phyloP scores from a whole-genome alignment of 139 green algal genomes.

The Gonium pectorale region DNA sequence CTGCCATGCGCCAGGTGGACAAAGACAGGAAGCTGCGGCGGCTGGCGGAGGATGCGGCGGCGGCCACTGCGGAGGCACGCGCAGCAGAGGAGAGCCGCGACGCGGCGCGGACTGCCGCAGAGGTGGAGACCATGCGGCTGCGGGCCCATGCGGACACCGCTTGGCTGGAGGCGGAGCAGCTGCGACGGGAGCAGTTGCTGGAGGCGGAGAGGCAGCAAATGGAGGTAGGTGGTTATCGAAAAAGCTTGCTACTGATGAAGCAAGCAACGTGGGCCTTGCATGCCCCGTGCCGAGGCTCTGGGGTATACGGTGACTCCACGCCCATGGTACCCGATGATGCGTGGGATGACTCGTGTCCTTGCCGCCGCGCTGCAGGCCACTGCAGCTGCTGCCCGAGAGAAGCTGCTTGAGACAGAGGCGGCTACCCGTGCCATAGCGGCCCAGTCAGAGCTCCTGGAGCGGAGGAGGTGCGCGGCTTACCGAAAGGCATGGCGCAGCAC shows the following conservation, averaged over 20 bases:
- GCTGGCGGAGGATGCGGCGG: slow-evolving; percentile 59
- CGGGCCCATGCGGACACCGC: slow-evolving; percentile 34
- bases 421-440: slow-evolving; percentile 30
- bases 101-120: slow-evolving; percentile 38
- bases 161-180: slow-evolving; percentile 43
- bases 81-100: slow-evolving; percentile 42
- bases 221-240: not conserved
- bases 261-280: too few species aligned
- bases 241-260: not conserved
- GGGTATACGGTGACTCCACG: not conserved
- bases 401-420: slow-evolving; percentile 47
- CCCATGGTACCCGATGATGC: not conserved
- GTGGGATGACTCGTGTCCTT: too few species aligned
- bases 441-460: slow-evolving; percentile 49
- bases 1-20: slow-evolving; percentile 46
- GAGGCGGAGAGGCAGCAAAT: slow-evolving; percentile 27
- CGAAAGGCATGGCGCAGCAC: not conserved
- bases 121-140: slow-evolving; percentile 43
- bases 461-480: slow-evolving; percentile 4
- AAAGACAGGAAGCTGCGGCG: slow-evolving; percentile 52
- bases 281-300: not conserved
- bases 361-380: not conserved
- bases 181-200: slow-evolving; percentile 45
- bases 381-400: not conserved
- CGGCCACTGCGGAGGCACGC: slow-evolving; percentile 43